Percentiles rank a stretch among this genome's conserved stretches.
phyloP scores from a whole-genome alignment of 371 early-diverging fungal species.

The Mortierella polycephala region DNA sequence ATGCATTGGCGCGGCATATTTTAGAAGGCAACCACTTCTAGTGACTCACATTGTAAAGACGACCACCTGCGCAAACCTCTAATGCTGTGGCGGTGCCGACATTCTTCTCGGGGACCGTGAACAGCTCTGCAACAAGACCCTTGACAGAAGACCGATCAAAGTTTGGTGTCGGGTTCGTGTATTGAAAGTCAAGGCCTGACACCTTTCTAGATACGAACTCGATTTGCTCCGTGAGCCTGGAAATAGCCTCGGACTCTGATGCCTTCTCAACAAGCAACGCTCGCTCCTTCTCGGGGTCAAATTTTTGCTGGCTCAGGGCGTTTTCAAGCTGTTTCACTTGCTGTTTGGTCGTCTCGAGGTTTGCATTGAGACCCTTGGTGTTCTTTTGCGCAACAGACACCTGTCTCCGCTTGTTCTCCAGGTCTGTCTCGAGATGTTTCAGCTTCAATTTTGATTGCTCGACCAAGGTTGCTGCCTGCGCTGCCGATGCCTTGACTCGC shows the following conservation, averaged over 20 bases:
- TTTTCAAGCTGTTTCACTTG: slow-evolving; percentile 39
- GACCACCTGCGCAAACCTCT: slow-evolving; percentile 94
- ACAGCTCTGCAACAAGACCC: slow-evolving; percentile 92
- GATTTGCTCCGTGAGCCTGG: slow-evolving; percentile 52
- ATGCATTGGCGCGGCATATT: neutral
- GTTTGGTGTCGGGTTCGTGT: slow-evolving; percentile 76
- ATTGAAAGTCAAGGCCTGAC: slow-evolving; percentile 75
- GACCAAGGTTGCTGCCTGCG: slow-evolving; percentile 42
- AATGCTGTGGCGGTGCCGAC: slow-evolving; percentile 80
- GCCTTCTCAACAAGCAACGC: slow-evolving; percentile 34
- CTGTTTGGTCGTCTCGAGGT: slow-evolving; percentile 19
- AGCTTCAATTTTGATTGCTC: slow-evolving; percentile 53
- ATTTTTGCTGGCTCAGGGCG: slow-evolving; percentile 30
- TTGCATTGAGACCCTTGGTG: slow-evolving; percentile 28
- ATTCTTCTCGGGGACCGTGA: slow-evolving; percentile 74
- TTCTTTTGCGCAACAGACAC: slow-evolving; percentile 29
- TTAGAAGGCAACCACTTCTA: neutral
- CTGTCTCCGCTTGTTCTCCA: slow-evolving; percentile 27
- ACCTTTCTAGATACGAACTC: slow-evolving; percentile 62
- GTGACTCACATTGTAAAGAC: slow-evolving; percentile 84
- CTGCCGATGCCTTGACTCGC: slow-evolving; percentile 56
- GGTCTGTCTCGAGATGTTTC: slow-evolving; percentile 41
- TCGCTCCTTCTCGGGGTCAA: slow-evolving; percentile 31
- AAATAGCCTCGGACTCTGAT: slow-evolving; percentile 17
- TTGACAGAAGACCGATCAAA: slow-evolving; percentile 92